phyloP scores from a whole-genome alignment of 352 stramenopile species.

The Bremia lactucae region DNA sequence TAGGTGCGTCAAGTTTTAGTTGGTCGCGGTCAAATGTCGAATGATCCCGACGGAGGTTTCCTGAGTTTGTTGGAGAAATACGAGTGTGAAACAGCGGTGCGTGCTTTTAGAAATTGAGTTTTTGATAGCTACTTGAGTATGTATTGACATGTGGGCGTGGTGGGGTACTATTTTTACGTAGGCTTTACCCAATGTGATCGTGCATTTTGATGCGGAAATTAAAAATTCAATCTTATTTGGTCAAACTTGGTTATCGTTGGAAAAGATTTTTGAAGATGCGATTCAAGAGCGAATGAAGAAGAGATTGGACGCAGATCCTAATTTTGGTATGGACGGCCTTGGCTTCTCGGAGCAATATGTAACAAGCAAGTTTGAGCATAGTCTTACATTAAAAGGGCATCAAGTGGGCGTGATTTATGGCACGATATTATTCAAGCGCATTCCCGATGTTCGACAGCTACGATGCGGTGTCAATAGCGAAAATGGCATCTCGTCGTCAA shows the following conservation, averaged over 20 bases:
- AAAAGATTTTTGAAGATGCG: conserved; percentile 85
- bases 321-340: conserved; percentile 31
- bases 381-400: conserved; percentile 77
- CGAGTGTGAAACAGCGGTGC: conserved; percentile 58
- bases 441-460: conserved; percentile 79
- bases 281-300: conserved; percentile 81
- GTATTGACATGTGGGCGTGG: neutral
- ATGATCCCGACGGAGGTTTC: conserved; percentile 74
- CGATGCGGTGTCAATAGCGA: conserved; percentile 83
- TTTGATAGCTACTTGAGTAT: neutral
- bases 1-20: conserved; percentile 73
- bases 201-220: conserved; percentile 71
- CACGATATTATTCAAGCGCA: conserved; percentile 84
- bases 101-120: conserved; percentile 4
- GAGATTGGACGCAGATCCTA: conserved; percentile 41
- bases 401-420: conserved; percentile 82
- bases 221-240: conserved; percentile 81
- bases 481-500: conserved; percentile 80
- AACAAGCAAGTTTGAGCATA: conserved; percentile 81
- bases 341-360: conserved; percentile 66
- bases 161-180: conserved; percentile 1
- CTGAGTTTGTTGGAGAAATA: conserved; percentile 78
- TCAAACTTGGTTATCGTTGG: conserved; percentile 80
- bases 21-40: conserved; percentile 76
- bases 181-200: conserved; percentile 29